Base-by-base conservation (phyloP, 1,284 basidiomycete genomes). In the Cystobasidium slooffiae region DNA sequence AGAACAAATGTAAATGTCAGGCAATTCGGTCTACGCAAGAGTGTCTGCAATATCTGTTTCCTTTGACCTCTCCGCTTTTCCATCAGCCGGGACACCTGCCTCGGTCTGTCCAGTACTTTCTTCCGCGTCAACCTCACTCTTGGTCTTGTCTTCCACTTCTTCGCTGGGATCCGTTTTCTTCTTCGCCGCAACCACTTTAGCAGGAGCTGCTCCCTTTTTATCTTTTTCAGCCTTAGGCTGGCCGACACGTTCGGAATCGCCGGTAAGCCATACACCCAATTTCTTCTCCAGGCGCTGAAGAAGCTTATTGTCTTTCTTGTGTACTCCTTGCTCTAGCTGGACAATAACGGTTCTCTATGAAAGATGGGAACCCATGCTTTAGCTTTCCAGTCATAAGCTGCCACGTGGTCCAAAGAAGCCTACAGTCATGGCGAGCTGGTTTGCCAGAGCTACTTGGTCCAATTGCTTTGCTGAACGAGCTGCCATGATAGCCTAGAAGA, bases 261-360 rank as follows among this genome's bases (percentile, higher is more conserved):
- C 70, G 12, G 70, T 73, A 46, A 73, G 70, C 70, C 70, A 73
- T 46, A 73, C 49, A 44, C 70, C 70, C 12, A 73, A 52, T 52
- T 66, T 65, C 18, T 59, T 58, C 70, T 73, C 70, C 6, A 65
- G 14, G 1, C 53, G 47, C 44, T 73, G 70, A 41, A 73, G 62
- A 8, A 73, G 63, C 44, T 66, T 65, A 46, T 73, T 73, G 63
- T 73, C 70, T 39, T 59, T 62, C 53, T 55, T 65, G 63, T 73
- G 70, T 14, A 41, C 37, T 22, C 70, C 70, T 39, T 47, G 39
- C 37, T 73, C 70, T 18, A 73, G 41, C 9, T 73, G 24, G 10
- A 59, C 20, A 1, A 73, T 41, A 14, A 73, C 70, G 16, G 12
- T 41, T 59, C 59, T 73, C 70, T 66, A 37, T 31, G 52, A 37